Percentiles rank a stretch among this genome's conserved stretches.
Evolutionary conservation across 2,329 filamentous ascomycete species (phyloP).

Genomic region (Simplicillium aogashimaense): DNA sequence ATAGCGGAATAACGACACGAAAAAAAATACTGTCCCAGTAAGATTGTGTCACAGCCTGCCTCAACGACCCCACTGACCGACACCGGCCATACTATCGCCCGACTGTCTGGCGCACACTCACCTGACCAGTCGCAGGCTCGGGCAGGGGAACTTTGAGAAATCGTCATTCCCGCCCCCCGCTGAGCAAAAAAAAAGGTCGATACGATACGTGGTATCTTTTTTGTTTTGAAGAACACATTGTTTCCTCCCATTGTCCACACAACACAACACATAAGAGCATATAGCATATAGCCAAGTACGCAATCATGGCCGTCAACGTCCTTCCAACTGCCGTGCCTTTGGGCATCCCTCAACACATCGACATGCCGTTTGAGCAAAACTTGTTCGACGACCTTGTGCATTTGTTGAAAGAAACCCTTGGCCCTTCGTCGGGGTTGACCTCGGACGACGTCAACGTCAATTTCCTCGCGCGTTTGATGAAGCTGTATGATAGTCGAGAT

Average conservation of each 20-base stretch:
- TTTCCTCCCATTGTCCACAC: conserved; percentile 1
- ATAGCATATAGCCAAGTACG: conserved; percentile 1
- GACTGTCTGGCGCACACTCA: not conserved
- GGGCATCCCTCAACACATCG: conserved; percentile 2
- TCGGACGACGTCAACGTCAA: conserved; percentile 72
- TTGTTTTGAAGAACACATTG: not conserved
- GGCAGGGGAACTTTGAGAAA: not conserved
- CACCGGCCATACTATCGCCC: not conserved
- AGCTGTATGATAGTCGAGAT: conserved; percentile 58
- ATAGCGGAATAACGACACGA: too few relatives aligned
- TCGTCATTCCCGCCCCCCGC: not conserved
- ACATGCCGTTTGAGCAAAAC: conserved; percentile 18
- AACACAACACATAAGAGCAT: conserved; percentile 2
- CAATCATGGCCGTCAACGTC: conserved; percentile 8
- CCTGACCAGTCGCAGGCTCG: not conserved
- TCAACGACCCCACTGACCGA: not conserved
- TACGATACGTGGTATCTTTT: not conserved
- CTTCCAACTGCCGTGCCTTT: conserved; percentile 7
- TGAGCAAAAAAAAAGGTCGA: not conserved
- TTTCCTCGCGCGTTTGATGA: conserved; percentile 64
- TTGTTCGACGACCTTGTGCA: conserved; percentile 62
- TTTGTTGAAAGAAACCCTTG: conserved; percentile 64
- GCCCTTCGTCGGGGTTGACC: conserved; percentile 71
- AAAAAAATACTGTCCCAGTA: too few relatives aligned
- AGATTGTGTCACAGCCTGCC: too few relatives aligned